Percentiles rank a stretch among this genome's conserved stretches.
phyloP scores from a whole-genome alignment of 2,329 filamentous ascomycete species.

The Karstenula rhodostoma region DNA sequence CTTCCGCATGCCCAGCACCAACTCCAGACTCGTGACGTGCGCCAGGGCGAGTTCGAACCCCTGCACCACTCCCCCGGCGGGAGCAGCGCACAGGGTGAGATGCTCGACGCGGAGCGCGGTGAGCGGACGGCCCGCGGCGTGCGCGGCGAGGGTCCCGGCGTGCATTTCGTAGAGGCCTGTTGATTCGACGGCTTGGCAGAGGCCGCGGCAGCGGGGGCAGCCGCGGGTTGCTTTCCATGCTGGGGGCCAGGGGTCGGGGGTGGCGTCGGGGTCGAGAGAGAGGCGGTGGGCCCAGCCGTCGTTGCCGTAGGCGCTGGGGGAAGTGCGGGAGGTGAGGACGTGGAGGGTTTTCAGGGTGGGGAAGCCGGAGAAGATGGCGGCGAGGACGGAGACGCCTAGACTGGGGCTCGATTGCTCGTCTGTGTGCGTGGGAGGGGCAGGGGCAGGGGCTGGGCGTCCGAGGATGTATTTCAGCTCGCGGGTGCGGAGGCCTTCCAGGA shows the following conservation, averaged over 20 bases:
- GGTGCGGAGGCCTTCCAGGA: slow-evolving; percentile 5
- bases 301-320: background rate
- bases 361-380: slow-evolving; percentile 10
- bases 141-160: background rate
- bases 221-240: slow-evolving; percentile 5
- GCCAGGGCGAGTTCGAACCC: background rate
- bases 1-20: background rate
- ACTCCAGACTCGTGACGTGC: background rate
- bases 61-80: background rate
- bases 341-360: background rate
- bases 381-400: background rate
- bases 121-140: background rate
- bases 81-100: background rate
- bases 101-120: slow-evolving; percentile 1
- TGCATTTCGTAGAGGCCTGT: slow-evolving; percentile 8
- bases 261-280: background rate
- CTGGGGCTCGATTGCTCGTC: background rate
- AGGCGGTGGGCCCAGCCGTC: background rate
- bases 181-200: slow-evolving; percentile 1
- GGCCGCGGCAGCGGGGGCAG: background rate
- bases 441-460: background rate
- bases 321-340: slow-evolving; percentile 5
- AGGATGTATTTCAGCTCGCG: slow-evolving; percentile 10
- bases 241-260: background rate
- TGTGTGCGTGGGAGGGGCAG: background rate